These are phyloP conservation scores for Cladosporium sphaerospermum DNA, from an alignment of 2,329 filamentous ascomycete species.

Conservation along the genomic window DNA sequence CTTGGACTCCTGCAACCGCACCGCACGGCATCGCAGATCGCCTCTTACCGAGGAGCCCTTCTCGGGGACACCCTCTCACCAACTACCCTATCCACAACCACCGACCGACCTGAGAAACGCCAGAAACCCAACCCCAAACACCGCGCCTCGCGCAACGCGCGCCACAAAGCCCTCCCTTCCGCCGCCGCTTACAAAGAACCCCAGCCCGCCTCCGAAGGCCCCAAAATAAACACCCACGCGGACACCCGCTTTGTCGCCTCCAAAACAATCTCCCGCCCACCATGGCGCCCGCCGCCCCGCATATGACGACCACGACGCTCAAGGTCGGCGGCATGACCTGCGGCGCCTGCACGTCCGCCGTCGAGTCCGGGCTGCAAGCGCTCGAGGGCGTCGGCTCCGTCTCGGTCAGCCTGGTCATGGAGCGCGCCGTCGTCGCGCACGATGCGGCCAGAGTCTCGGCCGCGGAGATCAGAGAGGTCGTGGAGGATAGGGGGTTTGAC, in stretches of 20 bases:
- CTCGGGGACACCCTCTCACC: no score
- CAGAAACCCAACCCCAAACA: neutral
- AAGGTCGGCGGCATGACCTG: slow-evolving; percentile 83
- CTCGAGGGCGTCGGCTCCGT: slow-evolving; percentile 78
- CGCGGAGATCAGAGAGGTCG: slow-evolving; percentile 72
- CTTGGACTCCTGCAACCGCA: neutral
- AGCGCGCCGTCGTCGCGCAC: slow-evolving; percentile 86
- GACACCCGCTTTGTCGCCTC: neutral
- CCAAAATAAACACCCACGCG: neutral
- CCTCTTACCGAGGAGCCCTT: neutral
- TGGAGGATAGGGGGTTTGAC: slow-evolving; percentile 89
- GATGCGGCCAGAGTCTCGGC: slow-evolving; percentile 69
- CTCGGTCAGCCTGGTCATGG: slow-evolving; percentile 91
- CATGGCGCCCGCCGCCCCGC: slow-evolving; percentile 18
- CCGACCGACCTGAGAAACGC: neutral
- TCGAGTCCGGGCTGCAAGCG: slow-evolving; percentile 80
- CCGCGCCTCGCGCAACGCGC: neutral
- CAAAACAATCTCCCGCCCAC: neutral
- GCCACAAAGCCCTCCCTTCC: no score
- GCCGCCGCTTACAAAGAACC: neutral
- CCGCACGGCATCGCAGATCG: neutral
- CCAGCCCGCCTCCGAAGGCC: neutral
- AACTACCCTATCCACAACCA: no score
- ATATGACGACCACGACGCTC: slow-evolving; percentile 85
- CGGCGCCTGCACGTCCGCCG: slow-evolving; percentile 86